A percentile compares a stretch with the other conserved stretches of the same genome.
Conservation (phyloP, 768 basidiomycete genomes). For the Pleurotus ostreatus region DNA sequence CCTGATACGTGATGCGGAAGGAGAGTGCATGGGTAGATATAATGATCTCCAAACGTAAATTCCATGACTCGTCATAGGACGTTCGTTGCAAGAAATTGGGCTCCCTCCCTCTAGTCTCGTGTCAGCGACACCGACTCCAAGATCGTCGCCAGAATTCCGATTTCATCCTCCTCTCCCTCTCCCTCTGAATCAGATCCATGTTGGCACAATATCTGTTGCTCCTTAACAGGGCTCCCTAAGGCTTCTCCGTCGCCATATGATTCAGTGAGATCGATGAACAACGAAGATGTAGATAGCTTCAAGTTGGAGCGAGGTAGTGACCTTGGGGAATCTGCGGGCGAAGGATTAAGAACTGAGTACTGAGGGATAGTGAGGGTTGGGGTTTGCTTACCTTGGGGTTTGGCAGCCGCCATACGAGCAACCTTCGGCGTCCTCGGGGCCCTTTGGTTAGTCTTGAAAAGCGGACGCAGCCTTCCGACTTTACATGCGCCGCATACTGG, state of each 20-base stretch:
- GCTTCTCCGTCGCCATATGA: conserved; percentile 10
- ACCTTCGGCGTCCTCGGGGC: conserved; percentile 32
- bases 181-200: conserved; percentile 23
- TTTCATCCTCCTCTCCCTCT: conserved; percentile 12
- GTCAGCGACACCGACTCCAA: conserved; percentile 19
- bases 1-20: too few relatives aligned
- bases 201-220: not conserved
- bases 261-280: conserved; percentile 1
- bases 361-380: not conserved
- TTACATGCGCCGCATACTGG: conserved; percentile 68
- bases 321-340: conserved; percentile 29
- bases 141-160: conserved; percentile 25
- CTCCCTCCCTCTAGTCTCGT: not conserved
- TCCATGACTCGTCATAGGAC: not conserved
- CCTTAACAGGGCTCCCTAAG: not conserved
- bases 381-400: conserved; percentile 36
- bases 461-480: conserved; percentile 52
- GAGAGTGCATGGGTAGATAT: too few relatives aligned
- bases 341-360: not conserved
- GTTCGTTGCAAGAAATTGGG: not conserved
- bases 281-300: not conserved
- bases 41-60: too few relatives aligned
- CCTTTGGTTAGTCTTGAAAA: conserved; percentile 40
- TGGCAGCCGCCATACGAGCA: conserved; percentile 37
- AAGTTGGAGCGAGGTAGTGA: conserved; percentile 10